Evolutionary conservation across 2,329 filamentous ascomycete species (phyloP).

Genomic region (Hirsutella thompsonii): DNA sequence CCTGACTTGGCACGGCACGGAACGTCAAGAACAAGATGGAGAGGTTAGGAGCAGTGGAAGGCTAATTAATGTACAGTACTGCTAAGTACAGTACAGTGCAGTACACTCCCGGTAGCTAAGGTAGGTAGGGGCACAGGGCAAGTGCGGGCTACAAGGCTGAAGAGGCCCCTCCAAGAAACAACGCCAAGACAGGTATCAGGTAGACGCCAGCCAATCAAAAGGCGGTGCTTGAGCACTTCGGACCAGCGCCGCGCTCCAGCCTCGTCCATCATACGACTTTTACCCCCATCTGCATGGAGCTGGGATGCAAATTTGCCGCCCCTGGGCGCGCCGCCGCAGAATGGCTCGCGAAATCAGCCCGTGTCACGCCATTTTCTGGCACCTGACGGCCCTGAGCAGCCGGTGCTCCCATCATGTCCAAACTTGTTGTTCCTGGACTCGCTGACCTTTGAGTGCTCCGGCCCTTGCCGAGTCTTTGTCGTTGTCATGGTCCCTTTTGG

Average conservation of each 20-base stretch:
- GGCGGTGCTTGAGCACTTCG: background rate
- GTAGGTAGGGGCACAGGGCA: no score
- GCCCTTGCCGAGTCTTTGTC: background rate
- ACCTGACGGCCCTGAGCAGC: background rate
- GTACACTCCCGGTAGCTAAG: no score
- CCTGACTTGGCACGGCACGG: no score
- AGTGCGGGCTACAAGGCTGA: conserved; percentile 1
- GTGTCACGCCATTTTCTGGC: conserved; percentile 9
- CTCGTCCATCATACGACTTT: conserved; percentile 26
- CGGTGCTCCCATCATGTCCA: background rate
- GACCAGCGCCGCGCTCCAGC: conserved; percentile 11
- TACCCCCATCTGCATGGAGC: conserved; percentile 7
- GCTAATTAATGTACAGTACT: no score
- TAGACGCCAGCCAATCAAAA: background rate
- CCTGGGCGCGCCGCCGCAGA: conserved; percentile 1
- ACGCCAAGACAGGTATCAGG: background rate
- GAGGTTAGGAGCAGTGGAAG: no score
- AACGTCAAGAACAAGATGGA: no score
- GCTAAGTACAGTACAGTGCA: no score
- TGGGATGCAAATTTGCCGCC: conserved; percentile 4
- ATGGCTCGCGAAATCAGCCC: conserved; percentile 1
- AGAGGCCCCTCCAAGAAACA: background rate
- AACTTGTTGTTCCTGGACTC: background rate
- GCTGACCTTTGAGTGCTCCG: background rate
- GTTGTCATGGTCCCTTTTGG: no score